Evolutionary conservation across 2,329 filamentous ascomycete genomes (phyloP).

Genomic region (Ophiostoma sp.): DNA sequence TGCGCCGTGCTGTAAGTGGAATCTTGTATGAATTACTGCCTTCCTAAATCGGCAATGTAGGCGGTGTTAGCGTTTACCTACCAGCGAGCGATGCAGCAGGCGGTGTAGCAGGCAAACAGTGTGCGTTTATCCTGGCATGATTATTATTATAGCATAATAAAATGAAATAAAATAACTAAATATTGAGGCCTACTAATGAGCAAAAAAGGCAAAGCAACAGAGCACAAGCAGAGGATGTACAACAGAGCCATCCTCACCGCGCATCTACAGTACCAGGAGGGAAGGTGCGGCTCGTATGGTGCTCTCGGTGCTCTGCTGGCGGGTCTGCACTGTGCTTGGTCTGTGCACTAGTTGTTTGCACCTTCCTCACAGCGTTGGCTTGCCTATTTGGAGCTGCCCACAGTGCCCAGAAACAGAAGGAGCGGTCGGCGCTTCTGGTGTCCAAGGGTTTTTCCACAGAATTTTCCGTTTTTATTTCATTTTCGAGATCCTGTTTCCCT

Average conservation of each 20-base stretch:
- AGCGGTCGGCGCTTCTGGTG: not conserved
- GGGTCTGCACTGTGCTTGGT: constrained; percentile 14
- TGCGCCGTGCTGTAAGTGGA: constrained; percentile 13
- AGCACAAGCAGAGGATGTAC: not conserved
- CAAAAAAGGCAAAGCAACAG: not conserved
- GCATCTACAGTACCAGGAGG: constrained; percentile 8
- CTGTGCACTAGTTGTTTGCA: constrained; percentile 17
- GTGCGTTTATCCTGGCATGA: too few relatives aligned
- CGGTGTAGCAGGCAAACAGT: not conserved
- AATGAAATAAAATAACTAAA: not conserved
- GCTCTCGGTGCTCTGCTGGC: not conserved
- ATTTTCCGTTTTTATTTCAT: constrained; percentile 11
- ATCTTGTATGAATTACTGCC: not conserved
- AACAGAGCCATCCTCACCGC: not conserved
- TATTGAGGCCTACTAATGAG: not conserved
- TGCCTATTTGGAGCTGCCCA: not conserved
- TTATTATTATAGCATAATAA: not conserved
- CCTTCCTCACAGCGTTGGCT: constrained; percentile 21
- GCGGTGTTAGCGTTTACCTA: constrained; percentile 9
- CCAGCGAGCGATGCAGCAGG: not conserved
- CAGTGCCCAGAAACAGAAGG: constrained; percentile 15
- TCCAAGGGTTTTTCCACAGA: not conserved
- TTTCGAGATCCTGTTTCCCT: constrained; percentile 12
- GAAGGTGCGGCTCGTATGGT: constrained; percentile 6
- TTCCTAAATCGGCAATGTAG: constrained; percentile 20